phyloP scores from a whole-genome alignment of 2,329 filamentous ascomycete species.

The Sporothrix schenckii region DNA sequence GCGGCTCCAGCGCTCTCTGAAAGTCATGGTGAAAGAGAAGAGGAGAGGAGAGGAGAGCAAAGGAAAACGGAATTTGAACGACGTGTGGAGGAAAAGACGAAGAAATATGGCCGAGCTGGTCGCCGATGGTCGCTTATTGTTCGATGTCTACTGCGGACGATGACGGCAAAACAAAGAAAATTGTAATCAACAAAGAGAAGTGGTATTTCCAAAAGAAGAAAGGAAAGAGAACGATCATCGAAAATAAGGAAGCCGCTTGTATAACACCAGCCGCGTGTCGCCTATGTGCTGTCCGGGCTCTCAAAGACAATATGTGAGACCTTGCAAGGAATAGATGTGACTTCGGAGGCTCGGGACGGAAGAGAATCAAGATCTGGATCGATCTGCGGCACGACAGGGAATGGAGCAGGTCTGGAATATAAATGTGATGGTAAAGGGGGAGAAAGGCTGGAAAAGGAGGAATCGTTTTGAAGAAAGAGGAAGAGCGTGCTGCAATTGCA shows the following conservation, averaged over 20 bases:
- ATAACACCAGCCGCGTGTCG: constrained; percentile 12
- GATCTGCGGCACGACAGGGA: neutral
- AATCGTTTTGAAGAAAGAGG: neutral
- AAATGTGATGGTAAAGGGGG: neutral
- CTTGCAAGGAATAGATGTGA: constrained; percentile 12
- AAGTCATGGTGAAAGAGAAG: constrained; percentile 33
- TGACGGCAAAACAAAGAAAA: neutral
- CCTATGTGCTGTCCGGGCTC: neutral
- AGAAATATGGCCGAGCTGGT: neutral
- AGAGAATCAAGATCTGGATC: constrained; percentile 9
- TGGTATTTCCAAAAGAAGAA: neutral
- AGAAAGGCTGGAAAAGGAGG: neutral
- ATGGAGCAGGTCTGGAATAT: neutral
- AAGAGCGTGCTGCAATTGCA: neutral
- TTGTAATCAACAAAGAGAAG: constrained; percentile 12
- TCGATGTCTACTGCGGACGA: neutral
- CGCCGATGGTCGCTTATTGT: constrained; percentile 4
- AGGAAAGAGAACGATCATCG: neutral
- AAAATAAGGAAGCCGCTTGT: neutral
- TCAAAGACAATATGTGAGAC: constrained; percentile 11
- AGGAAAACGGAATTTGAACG: neutral
- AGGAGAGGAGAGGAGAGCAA: neutral
- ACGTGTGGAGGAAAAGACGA: neutral
- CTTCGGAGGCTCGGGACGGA: constrained; percentile 14
- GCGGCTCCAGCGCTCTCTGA: constrained; percentile 36